Conservation (phyloP, 208 protist species). For the Porcisia hertigi region DNA sequence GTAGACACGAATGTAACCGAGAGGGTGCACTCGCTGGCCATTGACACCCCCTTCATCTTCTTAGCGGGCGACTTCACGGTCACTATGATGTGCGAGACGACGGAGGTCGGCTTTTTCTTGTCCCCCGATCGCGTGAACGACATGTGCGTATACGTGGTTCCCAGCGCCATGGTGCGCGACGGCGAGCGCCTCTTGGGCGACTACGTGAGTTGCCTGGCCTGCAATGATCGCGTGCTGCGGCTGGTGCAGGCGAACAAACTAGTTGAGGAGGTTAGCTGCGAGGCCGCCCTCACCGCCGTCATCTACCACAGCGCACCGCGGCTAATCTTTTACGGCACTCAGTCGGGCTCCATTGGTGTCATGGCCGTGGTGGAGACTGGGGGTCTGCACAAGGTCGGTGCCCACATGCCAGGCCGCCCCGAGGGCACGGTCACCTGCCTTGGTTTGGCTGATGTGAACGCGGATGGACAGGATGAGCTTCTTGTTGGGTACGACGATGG, state of each 20-base stretch:
- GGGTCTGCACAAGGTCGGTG: conserved; percentile 32
- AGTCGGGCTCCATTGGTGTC: conserved; percentile 72
- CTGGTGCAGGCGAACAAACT: conserved; percentile 60
- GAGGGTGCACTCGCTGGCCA: conserved; percentile 55
- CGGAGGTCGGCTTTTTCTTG: conserved; percentile 88
- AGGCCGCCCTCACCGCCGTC: conserved; percentile 71
- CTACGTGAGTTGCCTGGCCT: conserved; percentile 76
- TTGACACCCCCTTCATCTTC: conserved; percentile 85
- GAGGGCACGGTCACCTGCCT: conserved; percentile 54
- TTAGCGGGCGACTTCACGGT: conserved; percentile 84
- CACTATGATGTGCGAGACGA: conserved; percentile 72
- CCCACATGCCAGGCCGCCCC: conserved; percentile 26
- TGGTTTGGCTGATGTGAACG: conserved; percentile 59
- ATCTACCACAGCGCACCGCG: conserved; percentile 29
- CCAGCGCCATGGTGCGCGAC: neutral
- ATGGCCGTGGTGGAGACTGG: conserved; percentile 38
- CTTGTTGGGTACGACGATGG: conserved; percentile 84
- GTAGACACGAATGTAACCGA: conserved; percentile 88
- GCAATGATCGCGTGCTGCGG: conserved; percentile 82
- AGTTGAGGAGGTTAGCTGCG: conserved; percentile 64
- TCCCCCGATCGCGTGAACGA: conserved; percentile 83
- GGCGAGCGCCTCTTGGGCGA: conserved; percentile 42
- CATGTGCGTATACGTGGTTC: conserved; percentile 43
- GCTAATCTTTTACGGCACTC: conserved; percentile 78
- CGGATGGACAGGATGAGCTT: conserved; percentile 64